Conservation (phyloP, 2,329 filamentous ascomycete genomes). For the Periconia macrospinosa region DNA sequence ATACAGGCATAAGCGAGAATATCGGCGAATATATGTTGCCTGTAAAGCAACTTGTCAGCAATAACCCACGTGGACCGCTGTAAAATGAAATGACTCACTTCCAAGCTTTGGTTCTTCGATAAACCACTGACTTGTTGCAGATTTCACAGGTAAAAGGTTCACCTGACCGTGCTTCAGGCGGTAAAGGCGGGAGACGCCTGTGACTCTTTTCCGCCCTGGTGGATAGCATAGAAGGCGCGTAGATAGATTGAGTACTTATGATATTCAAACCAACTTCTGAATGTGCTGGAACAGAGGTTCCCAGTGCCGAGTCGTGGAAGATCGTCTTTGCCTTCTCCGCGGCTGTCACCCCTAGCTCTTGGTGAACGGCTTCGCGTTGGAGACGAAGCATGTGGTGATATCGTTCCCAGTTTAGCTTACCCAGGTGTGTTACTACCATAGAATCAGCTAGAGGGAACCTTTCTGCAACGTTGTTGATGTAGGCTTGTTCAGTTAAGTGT, state of each 20-base stretch:
- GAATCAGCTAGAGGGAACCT: slow-evolving; percentile 4
- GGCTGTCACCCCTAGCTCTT: background rate
- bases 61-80: too few species aligned
- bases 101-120: background rate
- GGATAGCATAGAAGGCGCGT: slow-evolving; percentile 2
- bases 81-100: slow-evolving; percentile 1
- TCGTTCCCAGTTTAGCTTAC: slow-evolving; percentile 9
- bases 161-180: background rate
- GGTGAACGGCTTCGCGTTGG: background rate
- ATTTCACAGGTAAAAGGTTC: background rate
- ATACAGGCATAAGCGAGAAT: slow-evolving; percentile 3
- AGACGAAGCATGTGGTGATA: slow-evolving; percentile 8
- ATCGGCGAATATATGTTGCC: slow-evolving; percentile 5
- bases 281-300: background rate
- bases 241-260: background rate
- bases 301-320: slow-evolving; percentile 2
- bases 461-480: slow-evolving; percentile 7
- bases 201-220: background rate
- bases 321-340: background rate
- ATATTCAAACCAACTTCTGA: slow-evolving; percentile 1
- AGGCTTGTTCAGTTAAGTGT: slow-evolving; percentile 5
- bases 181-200: background rate
- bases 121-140: slow-evolving; percentile 1
- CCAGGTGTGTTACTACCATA: slow-evolving; percentile 1
- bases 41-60: background rate